Base-by-base conservation (phyloP, 805 yeast genomes). In the Ogataea nakhonphanomensis region DNA sequence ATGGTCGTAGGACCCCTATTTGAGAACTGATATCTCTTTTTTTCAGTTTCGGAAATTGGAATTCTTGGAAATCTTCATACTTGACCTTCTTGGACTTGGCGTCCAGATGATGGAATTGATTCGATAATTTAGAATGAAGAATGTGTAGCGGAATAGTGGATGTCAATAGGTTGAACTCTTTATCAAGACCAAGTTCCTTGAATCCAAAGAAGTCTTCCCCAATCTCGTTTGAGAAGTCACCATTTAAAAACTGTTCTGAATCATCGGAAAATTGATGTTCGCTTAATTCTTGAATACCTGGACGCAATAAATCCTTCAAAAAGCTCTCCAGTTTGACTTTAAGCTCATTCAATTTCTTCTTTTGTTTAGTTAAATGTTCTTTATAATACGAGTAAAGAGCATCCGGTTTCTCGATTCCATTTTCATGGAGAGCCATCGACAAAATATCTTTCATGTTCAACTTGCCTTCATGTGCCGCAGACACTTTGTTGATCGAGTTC, bases 161-260 rank as follows among this genome's bases (percentile, higher is more conserved):
- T 22, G 90, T 83, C 35, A 89, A 64, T 58, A 91, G 68, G 8
- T 91, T 90, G 59, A 88, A 84, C 61, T 93, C 99, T 54, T 83
- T 86, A 55, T 91, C 98, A 38, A 93, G 67, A 0, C 99, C 99
- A 34, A 93, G 69, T 50, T 91, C 98, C 57, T 77, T 84, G 70
- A 93, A 95, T 0, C 99, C 99, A 66, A 95, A 95, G 73, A 90
- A 93, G 65, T 93, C 99, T 54, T 91, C 99, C 6, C 98, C 99
- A 27, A 93, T 67, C 45, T 90, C 96, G 53, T 78, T 83, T 1
- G 96, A 84, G 60, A 93, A 93, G 55, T 90, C 97, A 43, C 99
- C 99, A 23, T 93, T 84, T 49, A 91, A 65, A 58, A 90, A 93
- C 61, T 91, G 96, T 48, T 93, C 97, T 54, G 95, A 84, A 54